Percentiles rank a stretch among this genome's conserved stretches.
These are phyloP conservation scores for Hymenoscyphus linearis DNA, from an alignment of 2,329 filamentous ascomycete species.

Conservation along the genomic window DNA sequence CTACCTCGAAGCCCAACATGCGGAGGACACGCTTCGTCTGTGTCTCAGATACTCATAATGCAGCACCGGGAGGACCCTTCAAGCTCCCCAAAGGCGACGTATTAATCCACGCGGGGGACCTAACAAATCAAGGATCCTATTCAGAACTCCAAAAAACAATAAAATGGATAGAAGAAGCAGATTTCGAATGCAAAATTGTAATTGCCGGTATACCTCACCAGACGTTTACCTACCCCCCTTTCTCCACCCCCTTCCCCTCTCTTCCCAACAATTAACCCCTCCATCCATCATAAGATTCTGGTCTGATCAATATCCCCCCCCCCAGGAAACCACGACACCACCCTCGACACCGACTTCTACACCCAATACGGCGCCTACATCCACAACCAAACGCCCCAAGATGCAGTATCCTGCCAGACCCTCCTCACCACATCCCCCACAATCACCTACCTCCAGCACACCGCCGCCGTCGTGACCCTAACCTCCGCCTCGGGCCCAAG, in stretches of 20 bases:
- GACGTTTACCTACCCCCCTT: too few relatives aligned
- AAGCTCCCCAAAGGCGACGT: slow-evolving; percentile 68
- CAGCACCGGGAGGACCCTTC: slow-evolving; percentile 41
- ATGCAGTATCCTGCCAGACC: slow-evolving; percentile 46
- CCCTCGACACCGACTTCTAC: slow-evolving; percentile 61
- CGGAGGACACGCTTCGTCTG: slow-evolving; percentile 62
- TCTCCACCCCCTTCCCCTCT: too few relatives aligned
- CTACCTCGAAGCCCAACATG: slow-evolving; percentile 2
- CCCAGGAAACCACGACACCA: slow-evolving; percentile 71
- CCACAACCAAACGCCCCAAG: slow-evolving; percentile 52
- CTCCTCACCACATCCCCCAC: slow-evolving; percentile 41
- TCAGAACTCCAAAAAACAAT: slow-evolving; percentile 56
- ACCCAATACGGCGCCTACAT: slow-evolving; percentile 45
- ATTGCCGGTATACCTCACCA: slow-evolving; percentile 50
- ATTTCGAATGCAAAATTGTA: slow-evolving; percentile 66
- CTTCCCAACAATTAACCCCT: too few relatives aligned
- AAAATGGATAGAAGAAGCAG: slow-evolving; percentile 60
- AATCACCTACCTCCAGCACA: slow-evolving; percentile 62
- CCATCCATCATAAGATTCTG: neutral
- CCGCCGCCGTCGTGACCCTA: slow-evolving; percentile 49
- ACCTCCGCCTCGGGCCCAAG: slow-evolving; percentile 47
- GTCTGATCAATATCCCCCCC: slow-evolving; percentile 13
- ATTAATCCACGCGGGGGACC: slow-evolving; percentile 69
- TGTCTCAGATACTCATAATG: slow-evolving; percentile 73
- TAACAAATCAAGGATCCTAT: slow-evolving; percentile 66